Conservation (phyloP, 1,284 basidiomycete genomes). For the Rhodotorula glutinis region DNA sequence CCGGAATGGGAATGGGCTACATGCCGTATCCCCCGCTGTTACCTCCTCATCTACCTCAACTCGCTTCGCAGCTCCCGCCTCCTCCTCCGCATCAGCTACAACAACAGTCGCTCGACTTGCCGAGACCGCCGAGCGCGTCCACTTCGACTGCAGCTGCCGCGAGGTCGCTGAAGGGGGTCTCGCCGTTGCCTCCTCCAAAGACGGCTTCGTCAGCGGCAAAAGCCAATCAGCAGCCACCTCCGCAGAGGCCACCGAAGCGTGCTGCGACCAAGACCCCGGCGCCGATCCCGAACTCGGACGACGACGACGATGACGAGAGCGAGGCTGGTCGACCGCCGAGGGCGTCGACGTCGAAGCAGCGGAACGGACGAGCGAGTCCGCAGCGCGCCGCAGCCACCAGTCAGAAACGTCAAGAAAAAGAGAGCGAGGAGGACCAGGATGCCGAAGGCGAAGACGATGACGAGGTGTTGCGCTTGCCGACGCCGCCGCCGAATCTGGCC, state of each 20-base stretch:
- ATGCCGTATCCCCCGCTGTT: background rate
- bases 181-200: background rate
- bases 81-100: background rate
- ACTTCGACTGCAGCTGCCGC: no score
- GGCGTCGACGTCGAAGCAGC: no score
- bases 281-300: no score
- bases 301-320: no score
- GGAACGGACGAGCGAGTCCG: no score
- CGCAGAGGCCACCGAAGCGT: background rate
- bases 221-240: background rate
- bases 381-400: no score
- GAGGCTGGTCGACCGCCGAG: no score
- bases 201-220: background rate
- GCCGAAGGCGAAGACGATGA: background rate
- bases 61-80: background rate
- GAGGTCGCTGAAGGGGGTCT: background rate
- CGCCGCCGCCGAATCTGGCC: background rate
- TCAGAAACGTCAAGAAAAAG: background rate
- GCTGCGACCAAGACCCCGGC: no score
- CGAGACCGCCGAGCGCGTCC: no score
- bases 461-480: background rate
- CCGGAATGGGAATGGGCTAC: background rate
- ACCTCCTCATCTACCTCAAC: background rate
- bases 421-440: background rate
- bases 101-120: no score